These are phyloP conservation scores for Wickerhamomyces sp. DNA, from an alignment of 1,139 yeast species.

Conservation along the genomic window DNA sequence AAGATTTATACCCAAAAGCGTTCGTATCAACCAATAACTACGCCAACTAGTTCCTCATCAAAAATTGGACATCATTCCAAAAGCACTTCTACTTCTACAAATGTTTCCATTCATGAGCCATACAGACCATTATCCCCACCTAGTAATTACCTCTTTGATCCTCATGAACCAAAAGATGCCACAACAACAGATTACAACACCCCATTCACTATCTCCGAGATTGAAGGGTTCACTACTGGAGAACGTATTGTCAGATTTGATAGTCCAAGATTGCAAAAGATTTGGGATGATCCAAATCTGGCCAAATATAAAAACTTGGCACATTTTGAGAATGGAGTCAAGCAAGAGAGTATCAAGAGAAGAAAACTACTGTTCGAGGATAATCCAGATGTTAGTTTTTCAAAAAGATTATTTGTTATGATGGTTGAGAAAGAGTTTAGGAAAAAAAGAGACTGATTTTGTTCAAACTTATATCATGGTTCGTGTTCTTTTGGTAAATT, in stretches of 20 bases:
- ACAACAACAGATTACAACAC: neutral
- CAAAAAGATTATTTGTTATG: constrained; percentile 5
- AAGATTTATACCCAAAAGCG: neutral
- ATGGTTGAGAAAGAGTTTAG: constrained; percentile 1
- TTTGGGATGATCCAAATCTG: constrained; percentile 3
- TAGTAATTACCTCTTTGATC: neutral
- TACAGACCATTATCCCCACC: constrained; percentile 1
- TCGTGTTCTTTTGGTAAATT: no score
- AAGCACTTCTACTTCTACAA: no score
- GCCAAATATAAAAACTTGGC: constrained; percentile 4
- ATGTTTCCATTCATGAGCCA: no score
- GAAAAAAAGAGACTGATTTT: neutral
- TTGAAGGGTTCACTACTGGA: neutral
- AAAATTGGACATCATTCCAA: constrained; percentile 2
- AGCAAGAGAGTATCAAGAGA: constrained; percentile 5
- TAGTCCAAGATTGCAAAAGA: neutral
- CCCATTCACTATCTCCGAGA: neutral
- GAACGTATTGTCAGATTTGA: neutral
- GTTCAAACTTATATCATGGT: neutral
- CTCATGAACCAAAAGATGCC: neutral
- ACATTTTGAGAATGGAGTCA: constrained; percentile 2
- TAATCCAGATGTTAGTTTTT: constrained; percentile 1
- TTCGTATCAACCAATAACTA: neutral
- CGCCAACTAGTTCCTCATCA: no score
- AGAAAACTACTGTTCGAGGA: constrained; percentile 1